Evolutionary conservation across 2,329 filamentous ascomycete species (phyloP).

Genomic region (Onygenales sp.): DNA sequence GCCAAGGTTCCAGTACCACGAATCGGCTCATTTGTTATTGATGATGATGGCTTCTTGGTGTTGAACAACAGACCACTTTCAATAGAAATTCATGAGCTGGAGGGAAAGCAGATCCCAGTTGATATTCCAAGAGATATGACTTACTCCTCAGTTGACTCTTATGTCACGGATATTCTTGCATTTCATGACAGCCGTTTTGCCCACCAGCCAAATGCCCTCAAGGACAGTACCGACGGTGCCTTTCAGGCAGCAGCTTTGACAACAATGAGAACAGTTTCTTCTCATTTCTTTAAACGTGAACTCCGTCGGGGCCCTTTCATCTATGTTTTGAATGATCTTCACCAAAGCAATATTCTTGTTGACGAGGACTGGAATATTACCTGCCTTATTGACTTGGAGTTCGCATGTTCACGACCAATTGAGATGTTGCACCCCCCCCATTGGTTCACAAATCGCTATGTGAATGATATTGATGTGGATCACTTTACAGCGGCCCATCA

Average conservation of each 20-base stretch:
- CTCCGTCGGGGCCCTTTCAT: conserved; percentile 26
- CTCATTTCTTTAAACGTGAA: conserved; percentile 20
- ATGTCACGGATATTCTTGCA: conserved; percentile 18
- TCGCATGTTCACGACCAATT: conserved; percentile 21
- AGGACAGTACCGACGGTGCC: conserved; percentile 12
- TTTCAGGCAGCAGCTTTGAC: conserved; percentile 19
- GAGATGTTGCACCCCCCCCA: conserved; percentile 20
- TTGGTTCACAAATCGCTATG: conserved; percentile 17
- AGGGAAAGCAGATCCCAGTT: conserved; percentile 18
- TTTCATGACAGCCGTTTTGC: conserved; percentile 19
- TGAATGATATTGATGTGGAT: conserved; percentile 12
- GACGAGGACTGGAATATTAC: conserved; percentile 25
- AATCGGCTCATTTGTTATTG: conserved; percentile 26
- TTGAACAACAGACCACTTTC: conserved; percentile 18
- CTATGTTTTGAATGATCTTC: conserved; percentile 29
- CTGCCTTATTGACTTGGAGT: conserved; percentile 25
- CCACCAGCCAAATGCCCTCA: conserved; percentile 20
- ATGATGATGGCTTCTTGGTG: conserved; percentile 15
- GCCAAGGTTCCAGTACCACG: conserved; percentile 16
- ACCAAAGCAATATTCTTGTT: conserved; percentile 29
- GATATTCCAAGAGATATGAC: conserved; percentile 16
- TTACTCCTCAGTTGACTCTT: conserved; percentile 17
- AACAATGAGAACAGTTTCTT: conserved; percentile 20
- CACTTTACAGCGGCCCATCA: conserved; percentile 4
- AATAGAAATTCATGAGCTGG: conserved; percentile 14